phyloP scores from a whole-genome alignment of 2,329 filamentous ascomycete species.

The Sclerotinia nivalis region DNA sequence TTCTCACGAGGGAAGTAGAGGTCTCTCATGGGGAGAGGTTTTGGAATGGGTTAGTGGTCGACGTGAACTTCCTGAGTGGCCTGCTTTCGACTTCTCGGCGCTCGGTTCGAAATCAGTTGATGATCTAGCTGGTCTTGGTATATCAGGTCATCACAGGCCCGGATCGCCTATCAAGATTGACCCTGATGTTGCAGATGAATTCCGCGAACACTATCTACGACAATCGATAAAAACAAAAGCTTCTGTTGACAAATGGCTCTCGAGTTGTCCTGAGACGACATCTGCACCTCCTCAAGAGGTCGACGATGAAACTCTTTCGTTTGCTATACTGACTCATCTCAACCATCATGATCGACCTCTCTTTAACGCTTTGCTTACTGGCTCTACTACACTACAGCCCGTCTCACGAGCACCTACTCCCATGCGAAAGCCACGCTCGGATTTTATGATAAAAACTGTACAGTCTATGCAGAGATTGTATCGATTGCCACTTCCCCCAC shows the following conservation, averaged over 20 bases:
- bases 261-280: slow-evolving; percentile 68
- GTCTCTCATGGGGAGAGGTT: slow-evolving; percentile 93
- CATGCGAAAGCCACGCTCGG: slow-evolving; percentile 62
- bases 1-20: slow-evolving; percentile 53
- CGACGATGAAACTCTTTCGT: slow-evolving; percentile 89
- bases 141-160: slow-evolving; percentile 53
- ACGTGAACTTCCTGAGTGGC: slow-evolving; percentile 83
- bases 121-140: slow-evolving; percentile 56
- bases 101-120: slow-evolving; percentile 62
- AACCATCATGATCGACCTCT: slow-evolving; percentile 72
- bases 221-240: slow-evolving; percentile 90
- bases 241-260: slow-evolving; percentile 90
- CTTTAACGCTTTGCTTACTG: slow-evolving; percentile 77
- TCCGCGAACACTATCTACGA: slow-evolving; percentile 85
- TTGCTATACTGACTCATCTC: slow-evolving; percentile 89
- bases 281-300: slow-evolving; percentile 82
- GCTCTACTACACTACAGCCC: slow-evolving; percentile 55
- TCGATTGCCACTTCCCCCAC: slow-evolving; percentile 68
- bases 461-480: slow-evolving; percentile 84
- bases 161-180: slow-evolving; percentile 74
- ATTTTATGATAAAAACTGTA: slow-evolving; percentile 73
- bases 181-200: slow-evolving; percentile 91
- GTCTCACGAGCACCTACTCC: slow-evolving; percentile 68
- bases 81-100: slow-evolving; percentile 74
- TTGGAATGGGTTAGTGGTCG: slow-evolving; percentile 89